Conservation (phyloP, 176 grass and related monocot genomes). For the Rhynchospora breviuscula region DNA sequence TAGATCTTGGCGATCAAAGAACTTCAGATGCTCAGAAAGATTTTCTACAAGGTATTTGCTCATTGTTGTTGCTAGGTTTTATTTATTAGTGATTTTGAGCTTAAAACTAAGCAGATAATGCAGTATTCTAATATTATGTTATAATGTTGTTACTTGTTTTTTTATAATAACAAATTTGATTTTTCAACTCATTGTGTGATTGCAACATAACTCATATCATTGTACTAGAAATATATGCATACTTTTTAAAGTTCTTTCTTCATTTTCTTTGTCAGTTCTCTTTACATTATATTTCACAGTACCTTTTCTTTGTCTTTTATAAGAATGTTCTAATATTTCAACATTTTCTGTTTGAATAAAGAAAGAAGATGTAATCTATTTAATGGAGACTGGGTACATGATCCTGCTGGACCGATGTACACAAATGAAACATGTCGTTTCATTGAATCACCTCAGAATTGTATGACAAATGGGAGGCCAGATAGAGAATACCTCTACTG, state of each 20-base stretch:
- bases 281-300: background rate
- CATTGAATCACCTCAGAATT: conserved; percentile 87
- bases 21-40: conserved; percentile 10
- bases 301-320: background rate
- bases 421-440: conserved; percentile 77
- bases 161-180: background rate
- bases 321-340: background rate
- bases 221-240: background rate
- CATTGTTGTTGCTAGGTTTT: background rate
- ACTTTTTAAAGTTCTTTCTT: background rate
- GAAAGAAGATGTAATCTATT: conserved; percentile 64
- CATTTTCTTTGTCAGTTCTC: background rate
- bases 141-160: no score
- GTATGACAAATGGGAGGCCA: conserved; percentile 74
- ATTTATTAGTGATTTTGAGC: background rate
- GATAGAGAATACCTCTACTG: conserved; percentile 72
- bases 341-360: conserved; percentile 14
- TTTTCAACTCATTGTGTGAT: background rate
- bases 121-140: no score
- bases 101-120: background rate
- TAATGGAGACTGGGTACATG: conserved; percentile 64
- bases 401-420: conserved; percentile 51
- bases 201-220: background rate
- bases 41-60: conserved; percentile 17
- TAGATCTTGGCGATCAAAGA: conserved; percentile 5